Evolutionary conservation across 441 rosid genomes (phyloP), one percentile per base, ranked within the genome.

Genomic region (Euphorbia celastroides): DNA sequence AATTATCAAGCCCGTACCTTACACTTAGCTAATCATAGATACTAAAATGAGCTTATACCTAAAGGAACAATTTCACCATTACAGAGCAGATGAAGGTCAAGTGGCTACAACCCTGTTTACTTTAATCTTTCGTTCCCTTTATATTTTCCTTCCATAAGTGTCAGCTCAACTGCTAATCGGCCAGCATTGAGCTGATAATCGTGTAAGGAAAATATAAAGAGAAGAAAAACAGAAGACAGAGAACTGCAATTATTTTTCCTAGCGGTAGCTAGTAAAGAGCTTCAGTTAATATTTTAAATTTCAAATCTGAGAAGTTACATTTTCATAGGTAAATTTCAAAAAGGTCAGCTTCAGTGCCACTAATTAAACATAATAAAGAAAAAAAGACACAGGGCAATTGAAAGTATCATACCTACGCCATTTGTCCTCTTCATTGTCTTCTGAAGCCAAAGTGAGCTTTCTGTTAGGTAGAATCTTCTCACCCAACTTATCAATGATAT

Each of bases 371-470:
- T 23, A 25, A 1, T 11, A 75, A 62, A 30, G 52, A 31, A 57
- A 57, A n/a, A n/a, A n/a, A n/a, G n/a, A n/a, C n/a, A n/a, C 0
- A 60, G 22, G 65, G 71, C 57, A 62, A 12, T 27, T 46, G 23
- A 59, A 44, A 68, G 64, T 57, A 70, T 62, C 86, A 57, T 89
- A 93, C 97, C 81, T 73, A 59, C 81, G 80, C 97, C 99, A 93
- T 74, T 88, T 83, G 64, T 66, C 79, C 82, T 89, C 96, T 76
- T 89, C 97, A 57, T 84, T 92, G 66, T 38, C 81, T 41, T 79
- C 77, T 28, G 61, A 28, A 20, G 69, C 81, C 50, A 77, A 79
- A 38, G 55, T 26, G 31, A 70, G 51, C 5, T 80, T 19, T 41
- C 78, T 70, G 30, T 78, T 81, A 20, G 86, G 89, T 69, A 87